Conservation (phyloP, 2,329 filamentous ascomycete species). For the Myriosclerotinia duriaeana region DNA sequence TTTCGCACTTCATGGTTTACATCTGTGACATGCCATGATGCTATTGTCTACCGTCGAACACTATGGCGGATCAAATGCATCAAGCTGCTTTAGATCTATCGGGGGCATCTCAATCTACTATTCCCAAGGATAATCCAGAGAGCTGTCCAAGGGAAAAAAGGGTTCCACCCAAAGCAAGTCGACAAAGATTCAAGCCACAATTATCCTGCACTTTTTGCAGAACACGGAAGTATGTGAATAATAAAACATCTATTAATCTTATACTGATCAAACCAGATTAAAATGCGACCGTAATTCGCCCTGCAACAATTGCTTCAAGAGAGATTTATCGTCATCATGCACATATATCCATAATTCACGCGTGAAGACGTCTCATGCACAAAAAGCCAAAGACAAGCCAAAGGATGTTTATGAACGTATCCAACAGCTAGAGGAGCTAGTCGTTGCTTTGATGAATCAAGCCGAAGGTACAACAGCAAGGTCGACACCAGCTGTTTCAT, state of each 20-base stretch:
- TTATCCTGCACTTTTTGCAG: conserved; percentile 37
- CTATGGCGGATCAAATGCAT: neutral
- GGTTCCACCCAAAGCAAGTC: conserved; percentile 18
- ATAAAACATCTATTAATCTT: neutral
- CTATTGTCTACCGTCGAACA: neutral
- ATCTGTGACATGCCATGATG: neutral
- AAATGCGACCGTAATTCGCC: conserved; percentile 56
- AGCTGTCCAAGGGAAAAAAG: neutral
- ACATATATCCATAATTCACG: conserved; percentile 49
- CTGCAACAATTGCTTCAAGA: conserved; percentile 54
- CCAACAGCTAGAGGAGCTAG: conserved; percentile 56
- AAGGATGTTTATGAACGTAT: conserved; percentile 55
- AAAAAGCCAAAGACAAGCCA: conserved; percentile 28
- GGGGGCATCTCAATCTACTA: neutral
- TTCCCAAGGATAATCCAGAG: neutral
- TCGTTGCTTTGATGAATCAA: conserved; percentile 51
- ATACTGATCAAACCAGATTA: conserved; percentile 28
- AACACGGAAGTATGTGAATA: conserved; percentile 32
- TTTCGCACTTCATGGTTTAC: neutral
- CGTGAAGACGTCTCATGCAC: conserved; percentile 25
- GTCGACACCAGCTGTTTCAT: neutral
- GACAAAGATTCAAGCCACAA: conserved; percentile 36
- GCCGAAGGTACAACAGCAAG: neutral
- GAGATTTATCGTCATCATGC: conserved; percentile 49
- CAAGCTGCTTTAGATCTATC: neutral